These are phyloP conservation scores for Ambrosia trifida DNA, from an alignment of 129 eudicot species.

Conservation along the genomic window DNA sequence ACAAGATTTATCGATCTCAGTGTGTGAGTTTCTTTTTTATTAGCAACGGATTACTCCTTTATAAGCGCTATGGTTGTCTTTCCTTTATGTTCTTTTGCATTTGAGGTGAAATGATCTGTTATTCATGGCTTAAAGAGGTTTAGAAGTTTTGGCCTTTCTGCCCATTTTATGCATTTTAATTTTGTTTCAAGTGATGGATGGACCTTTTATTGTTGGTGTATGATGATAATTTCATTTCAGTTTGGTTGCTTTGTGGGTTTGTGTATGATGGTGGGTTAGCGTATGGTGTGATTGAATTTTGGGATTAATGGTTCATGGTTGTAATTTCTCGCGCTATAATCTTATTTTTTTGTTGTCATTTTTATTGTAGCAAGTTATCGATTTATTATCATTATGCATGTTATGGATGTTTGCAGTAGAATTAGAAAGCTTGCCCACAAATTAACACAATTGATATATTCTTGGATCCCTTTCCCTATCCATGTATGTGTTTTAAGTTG, in stretches of 20 bases:
- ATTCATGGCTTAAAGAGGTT: slow-evolving; percentile 10
- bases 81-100: slow-evolving; percentile 7
- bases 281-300: slow-evolving; percentile 6
- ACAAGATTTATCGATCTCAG: background rate
- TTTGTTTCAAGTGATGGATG: slow-evolving; percentile 5
- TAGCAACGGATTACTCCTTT: background rate
- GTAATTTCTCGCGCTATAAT: background rate
- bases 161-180: slow-evolving; percentile 16
- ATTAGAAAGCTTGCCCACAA: background rate
- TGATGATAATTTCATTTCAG: background rate
- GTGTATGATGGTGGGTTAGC: slow-evolving; percentile 3
- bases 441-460: background rate
- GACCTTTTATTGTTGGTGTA: slow-evolving; percentile 5
- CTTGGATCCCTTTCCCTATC: background rate
- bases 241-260: slow-evolving; percentile 23
- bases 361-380: slow-evolving; percentile 2
- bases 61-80: slow-evolving; percentile 5
- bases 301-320: slow-evolving; percentile 3
- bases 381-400: background rate
- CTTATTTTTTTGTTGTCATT: background rate
- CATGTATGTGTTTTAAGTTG: slow-evolving; percentile 13
- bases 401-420: background rate
- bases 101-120: slow-evolving; percentile 8
- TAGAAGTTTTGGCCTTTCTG: background rate
- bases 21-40: background rate